Percentiles rank a stretch among this genome's conserved stretches.
Conservation (phyloP, 192 early-diverging fungal species). For the Coemansia sp. region DNA sequence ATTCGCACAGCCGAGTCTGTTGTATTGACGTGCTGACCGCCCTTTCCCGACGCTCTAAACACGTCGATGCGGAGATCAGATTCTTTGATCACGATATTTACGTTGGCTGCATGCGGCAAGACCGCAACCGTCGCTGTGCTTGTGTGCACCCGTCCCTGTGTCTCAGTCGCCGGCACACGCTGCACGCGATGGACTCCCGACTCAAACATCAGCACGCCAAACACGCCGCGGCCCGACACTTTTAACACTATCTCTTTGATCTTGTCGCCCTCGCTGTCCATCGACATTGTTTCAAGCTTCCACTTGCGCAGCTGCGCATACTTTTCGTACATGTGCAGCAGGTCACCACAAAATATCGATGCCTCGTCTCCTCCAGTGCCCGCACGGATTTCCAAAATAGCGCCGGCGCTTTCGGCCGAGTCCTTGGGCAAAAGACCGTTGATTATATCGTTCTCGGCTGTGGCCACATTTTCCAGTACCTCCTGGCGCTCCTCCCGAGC, state of each 20-base stretch:
- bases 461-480: constrained; percentile 36
- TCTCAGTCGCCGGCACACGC: constrained; percentile 76
- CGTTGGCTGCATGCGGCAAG: constrained; percentile 70
- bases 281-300: constrained; percentile 62
- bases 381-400: constrained; percentile 73
- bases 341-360: constrained; percentile 66
- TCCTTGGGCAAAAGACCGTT: constrained; percentile 65
- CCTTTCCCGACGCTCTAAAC: constrained; percentile 75
- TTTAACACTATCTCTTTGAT: constrained; percentile 64
- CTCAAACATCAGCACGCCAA: constrained; percentile 76
- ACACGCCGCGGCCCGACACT: constrained; percentile 68
- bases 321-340: constrained; percentile 75
- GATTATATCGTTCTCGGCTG: constrained; percentile 60
- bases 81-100: constrained; percentile 67
- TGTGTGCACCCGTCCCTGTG: constrained; percentile 74
- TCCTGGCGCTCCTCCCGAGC: constrained; percentile 61
- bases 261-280: constrained; percentile 27
- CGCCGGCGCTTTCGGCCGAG: constrained; percentile 64
- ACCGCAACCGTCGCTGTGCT: constrained; percentile 78
- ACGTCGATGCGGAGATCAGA: constrained; percentile 69
- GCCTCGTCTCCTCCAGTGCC: constrained; percentile 82
- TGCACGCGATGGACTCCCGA: constrained; percentile 84
- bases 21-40: constrained; percentile 94
- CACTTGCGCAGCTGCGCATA: constrained; percentile 62
- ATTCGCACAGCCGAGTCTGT: constrained; percentile 93